These are phyloP conservation scores for Suhomyces sp. DNA, from an alignment of 805 yeast species.

Conservation along the genomic window DNA sequence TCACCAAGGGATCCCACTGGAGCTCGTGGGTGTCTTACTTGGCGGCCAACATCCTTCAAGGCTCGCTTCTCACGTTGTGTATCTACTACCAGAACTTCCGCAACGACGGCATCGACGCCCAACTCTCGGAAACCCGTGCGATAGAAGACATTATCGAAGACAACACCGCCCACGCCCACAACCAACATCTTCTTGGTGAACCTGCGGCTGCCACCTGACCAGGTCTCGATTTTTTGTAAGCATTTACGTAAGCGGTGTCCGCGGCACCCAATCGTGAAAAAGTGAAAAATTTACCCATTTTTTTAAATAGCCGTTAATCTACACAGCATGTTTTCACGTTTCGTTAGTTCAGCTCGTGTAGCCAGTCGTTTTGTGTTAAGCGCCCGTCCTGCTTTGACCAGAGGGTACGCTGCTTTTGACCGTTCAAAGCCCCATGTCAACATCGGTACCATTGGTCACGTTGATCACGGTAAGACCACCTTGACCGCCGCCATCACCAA, in stretches of 20 bases:
- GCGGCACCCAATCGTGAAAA: background rate
- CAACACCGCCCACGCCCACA: constrained; percentile 10
- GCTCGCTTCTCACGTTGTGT: constrained; percentile 59
- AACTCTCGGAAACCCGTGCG: constrained; percentile 24
- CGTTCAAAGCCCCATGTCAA: constrained; percentile 96
- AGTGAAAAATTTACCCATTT: constrained; percentile 3
- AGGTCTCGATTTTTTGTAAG: background rate
- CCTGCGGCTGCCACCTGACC: background rate
- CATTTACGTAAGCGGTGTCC: constrained; percentile 2
- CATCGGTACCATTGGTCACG: constrained; percentile 98
- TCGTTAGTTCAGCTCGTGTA: constrained; percentile 27
- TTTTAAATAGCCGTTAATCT: background rate
- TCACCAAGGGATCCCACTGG: constrained; percentile 79
- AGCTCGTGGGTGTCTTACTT: constrained; percentile 82
- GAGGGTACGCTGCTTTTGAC: constrained; percentile 70
- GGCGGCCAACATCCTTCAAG: constrained; percentile 68
- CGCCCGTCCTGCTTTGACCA: constrained; percentile 29
- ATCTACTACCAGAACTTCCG: constrained; percentile 36
- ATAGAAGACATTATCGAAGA: constrained; percentile 29
- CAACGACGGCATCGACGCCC: constrained; percentile 20
- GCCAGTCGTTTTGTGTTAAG: constrained; percentile 19
- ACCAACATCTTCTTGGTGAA: background rate
- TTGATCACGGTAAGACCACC: constrained; percentile 98
- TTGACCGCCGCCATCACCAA: constrained; percentile 98
- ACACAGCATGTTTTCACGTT: constrained; percentile 25